A percentile compares a stretch with the other conserved stretches of the same genome.
phyloP scores from a whole-genome alignment of 345 rosid species.

The Lumnitzera littorea region DNA sequence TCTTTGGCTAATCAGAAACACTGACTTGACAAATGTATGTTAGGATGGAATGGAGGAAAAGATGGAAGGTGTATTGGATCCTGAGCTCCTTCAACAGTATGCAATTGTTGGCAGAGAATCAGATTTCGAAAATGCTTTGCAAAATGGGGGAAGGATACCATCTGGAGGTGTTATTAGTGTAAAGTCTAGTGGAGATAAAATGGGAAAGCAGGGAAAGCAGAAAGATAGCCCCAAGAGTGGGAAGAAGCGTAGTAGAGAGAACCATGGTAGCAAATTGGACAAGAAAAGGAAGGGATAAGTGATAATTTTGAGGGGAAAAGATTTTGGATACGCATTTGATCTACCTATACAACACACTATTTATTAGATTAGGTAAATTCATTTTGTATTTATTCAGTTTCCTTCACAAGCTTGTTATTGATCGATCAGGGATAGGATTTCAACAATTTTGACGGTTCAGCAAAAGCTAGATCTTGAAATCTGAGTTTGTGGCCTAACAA shows the following conservation, averaged over 20 bases:
- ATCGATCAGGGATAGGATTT: no score
- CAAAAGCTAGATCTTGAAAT: no score
- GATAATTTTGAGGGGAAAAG: neutral
- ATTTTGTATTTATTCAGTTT: no score
- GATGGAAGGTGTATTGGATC: conserved; percentile 45
- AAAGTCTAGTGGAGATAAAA: conserved; percentile 35
- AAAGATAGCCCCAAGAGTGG: conserved; percentile 30
- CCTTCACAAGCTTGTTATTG: no score
- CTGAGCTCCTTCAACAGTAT: conserved; percentile 58
- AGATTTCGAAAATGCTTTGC: conserved; percentile 63
- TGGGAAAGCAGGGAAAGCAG: conserved; percentile 35
- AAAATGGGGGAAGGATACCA: conserved; percentile 38
- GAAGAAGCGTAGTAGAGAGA: conserved; percentile 53
- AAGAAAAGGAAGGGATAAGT: conserved; percentile 50
- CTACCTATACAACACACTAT: neutral
- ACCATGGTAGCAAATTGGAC: conserved; percentile 30
- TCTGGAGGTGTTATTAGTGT: conserved; percentile 61
- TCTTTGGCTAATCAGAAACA: neutral
- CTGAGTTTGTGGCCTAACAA: no score
- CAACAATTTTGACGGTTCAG: no score
- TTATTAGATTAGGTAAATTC: no score
- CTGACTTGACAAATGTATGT: conserved; percentile 1
- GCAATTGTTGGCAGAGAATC: conserved; percentile 56
- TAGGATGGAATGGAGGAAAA: conserved; percentile 67
- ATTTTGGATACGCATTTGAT: neutral